phyloP scores from a whole-genome alignment of 2,329 filamentous ascomycete genomes.

The Pseudogymnoascus sp. region DNA sequence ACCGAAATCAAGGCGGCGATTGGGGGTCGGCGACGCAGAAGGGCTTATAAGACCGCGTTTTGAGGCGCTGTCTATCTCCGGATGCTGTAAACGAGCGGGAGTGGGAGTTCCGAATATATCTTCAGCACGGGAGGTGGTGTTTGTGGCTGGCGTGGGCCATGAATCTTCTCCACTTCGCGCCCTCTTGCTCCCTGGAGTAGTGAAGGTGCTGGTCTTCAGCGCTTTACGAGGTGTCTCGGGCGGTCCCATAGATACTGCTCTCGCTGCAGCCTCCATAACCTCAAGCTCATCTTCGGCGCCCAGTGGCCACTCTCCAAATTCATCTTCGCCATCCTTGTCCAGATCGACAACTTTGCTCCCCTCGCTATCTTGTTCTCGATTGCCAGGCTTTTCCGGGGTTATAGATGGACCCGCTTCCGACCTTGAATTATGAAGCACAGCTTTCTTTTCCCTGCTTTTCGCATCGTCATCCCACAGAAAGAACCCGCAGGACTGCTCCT shows the following conservation, averaged over 20 bases:
- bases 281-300: conserved; percentile 20
- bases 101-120: conserved; percentile 21
- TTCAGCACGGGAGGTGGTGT: conserved; percentile 13
- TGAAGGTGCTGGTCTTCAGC: conserved; percentile 15
- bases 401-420: conserved; percentile 29
- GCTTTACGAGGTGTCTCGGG: conserved; percentile 25
- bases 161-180: conserved; percentile 20
- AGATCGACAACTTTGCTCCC: conserved; percentile 8
- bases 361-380: background rate
- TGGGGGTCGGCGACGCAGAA: conserved; percentile 23
- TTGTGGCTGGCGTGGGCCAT: conserved; percentile 24
- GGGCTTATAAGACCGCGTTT: conserved; percentile 17
- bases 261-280: conserved; percentile 15
- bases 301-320: conserved; percentile 24
- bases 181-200: conserved; percentile 25
- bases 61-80: background rate
- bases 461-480: conserved; percentile 53
- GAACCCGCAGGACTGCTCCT: conserved; percentile 42
- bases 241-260: background rate
- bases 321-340: conserved; percentile 20
- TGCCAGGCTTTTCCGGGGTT: conserved; percentile 13
- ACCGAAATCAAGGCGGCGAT: conserved; percentile 14
- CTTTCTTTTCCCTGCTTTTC: conserved; percentile 36
- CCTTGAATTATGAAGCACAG: conserved; percentile 38
- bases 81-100: conserved; percentile 9